Evolutionary conservation across 2,329 filamentous ascomycete species (phyloP), one percentile per base, ranked within the genome.

Genomic region (Aspergillus spinulosporus): DNA sequence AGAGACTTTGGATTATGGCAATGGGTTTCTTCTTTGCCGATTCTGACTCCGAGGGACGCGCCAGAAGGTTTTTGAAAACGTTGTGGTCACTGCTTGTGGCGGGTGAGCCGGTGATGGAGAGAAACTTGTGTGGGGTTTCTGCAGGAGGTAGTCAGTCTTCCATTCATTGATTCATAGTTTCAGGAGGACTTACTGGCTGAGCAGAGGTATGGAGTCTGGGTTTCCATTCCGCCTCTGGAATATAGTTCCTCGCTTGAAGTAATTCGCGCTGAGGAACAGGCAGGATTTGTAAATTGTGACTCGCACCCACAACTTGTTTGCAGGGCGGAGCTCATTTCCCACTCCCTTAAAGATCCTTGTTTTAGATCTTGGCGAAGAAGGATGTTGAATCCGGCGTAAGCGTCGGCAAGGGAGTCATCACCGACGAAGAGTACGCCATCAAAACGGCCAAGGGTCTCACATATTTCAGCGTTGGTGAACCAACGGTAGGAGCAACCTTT

Each of bases 361-460:
- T 67, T 68, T 28, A 78, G 62, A 49, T 79, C 68, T 59, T 75
- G 69, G 32, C 74, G 71, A 2, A 79, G 64, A 6, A 79, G 69
- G 45, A 78, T 72, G 59, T 78, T 78, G 59, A 79, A 71, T 28
- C 72, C 76, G n/a, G 72, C 69, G 61, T 79, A 79, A 45, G 77
- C 68, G 37, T 72, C 66, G 49, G 70, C 67, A 12, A 76, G 65
- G 31, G 70, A 64, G 42, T 72, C 65, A 54, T 79, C 76, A 26
- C 76, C 76, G 43, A 78, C 59, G 54, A 79, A 79, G 14, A 73
- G 59, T 4, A 79, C 56, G 14, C 67, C 65, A 46, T 75, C 73
- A 57, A 78, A 78, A 39, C 74, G 71, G 52, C 73, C 69, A 28
- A 79, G 67, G 15, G 78, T 76, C 64, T 75, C 74, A 61, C 77